Percentiles rank a stretch among this genome's conserved stretches.
phyloP scores from a whole-genome alignment of 2,329 filamentous ascomycete species.

The Pseudodiploospora longispora region DNA sequence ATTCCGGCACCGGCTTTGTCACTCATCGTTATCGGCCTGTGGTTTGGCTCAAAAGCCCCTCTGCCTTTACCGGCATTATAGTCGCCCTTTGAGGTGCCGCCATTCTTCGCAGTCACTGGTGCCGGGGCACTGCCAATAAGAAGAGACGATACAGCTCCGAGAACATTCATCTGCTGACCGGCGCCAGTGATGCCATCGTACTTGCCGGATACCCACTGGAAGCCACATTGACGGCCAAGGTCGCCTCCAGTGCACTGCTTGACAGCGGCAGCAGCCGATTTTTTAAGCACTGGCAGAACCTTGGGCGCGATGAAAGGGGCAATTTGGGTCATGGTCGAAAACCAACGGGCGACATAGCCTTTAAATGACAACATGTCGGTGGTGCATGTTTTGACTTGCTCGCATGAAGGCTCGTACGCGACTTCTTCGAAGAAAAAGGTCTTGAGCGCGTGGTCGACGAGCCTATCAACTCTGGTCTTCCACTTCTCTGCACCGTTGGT shows the following conservation, averaged over 20 bases:
- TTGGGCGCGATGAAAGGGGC: slow-evolving; percentile 43
- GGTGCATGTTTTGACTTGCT: slow-evolving; percentile 46
- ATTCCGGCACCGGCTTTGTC: slow-evolving; percentile 42
- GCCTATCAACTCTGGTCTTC: slow-evolving; percentile 38
- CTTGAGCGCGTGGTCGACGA: slow-evolving; percentile 28
- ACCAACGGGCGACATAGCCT: slow-evolving; percentile 50
- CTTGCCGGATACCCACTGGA: slow-evolving; percentile 41
- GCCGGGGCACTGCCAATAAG: slow-evolving; percentile 33
- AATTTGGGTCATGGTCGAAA: slow-evolving; percentile 43
- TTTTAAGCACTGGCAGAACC: slow-evolving; percentile 44
- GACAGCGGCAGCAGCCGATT: slow-evolving; percentile 46
- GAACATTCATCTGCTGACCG: slow-evolving; percentile 52
- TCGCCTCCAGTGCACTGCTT: slow-evolving; percentile 45
- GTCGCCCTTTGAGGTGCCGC: slow-evolving; percentile 43
- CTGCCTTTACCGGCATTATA: slow-evolving; percentile 32
- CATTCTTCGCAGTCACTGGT: slow-evolving; percentile 38
- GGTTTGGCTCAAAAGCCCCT: slow-evolving; percentile 23
- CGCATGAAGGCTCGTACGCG: slow-evolving; percentile 55
- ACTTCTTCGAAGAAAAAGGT: slow-evolving; percentile 48
- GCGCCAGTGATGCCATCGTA: slow-evolving; percentile 50
- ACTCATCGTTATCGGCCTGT: slow-evolving; percentile 30
- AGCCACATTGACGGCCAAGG: slow-evolving; percentile 42
- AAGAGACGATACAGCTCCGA: slow-evolving; percentile 46
- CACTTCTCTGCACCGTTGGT: slow-evolving; percentile 43
- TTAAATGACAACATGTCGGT: slow-evolving; percentile 59